phyloP scores from a whole-genome alignment of 805 yeast genomes.

The Metschnikowia hibisci region DNA sequence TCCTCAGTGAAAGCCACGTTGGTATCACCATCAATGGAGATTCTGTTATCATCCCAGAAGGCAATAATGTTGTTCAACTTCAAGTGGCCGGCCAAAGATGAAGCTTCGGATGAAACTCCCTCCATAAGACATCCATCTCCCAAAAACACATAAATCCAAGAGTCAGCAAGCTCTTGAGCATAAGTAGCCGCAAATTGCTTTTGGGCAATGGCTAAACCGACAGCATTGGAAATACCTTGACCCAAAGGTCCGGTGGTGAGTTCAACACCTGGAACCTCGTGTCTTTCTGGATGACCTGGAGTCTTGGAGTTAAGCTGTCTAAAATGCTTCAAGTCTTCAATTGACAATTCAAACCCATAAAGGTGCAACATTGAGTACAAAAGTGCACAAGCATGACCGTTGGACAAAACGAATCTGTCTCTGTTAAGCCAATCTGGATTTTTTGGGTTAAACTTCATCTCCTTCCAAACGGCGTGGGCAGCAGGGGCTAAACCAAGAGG shows the following conservation, averaged over 20 bases:
- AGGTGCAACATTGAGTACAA: conserved; percentile 82
- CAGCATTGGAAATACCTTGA: conserved; percentile 95
- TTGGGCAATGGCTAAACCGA: conserved; percentile 95
- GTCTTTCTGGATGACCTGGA: conserved; percentile 95
- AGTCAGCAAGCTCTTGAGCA: conserved; percentile 86
- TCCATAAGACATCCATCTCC: conserved; percentile 99
- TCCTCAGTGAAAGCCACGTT: conserved; percentile 90
- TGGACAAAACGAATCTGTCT: conserved; percentile 91
- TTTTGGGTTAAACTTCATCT: conserved; percentile 83
- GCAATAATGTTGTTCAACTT: conserved; percentile 90
- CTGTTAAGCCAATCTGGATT: conserved; percentile 92
- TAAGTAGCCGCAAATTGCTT: conserved; percentile 86
- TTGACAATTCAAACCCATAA: conserved; percentile 72
- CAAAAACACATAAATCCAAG: conserved; percentile 71
- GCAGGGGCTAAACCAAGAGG: conserved; percentile 97
- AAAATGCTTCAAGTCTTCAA: conserved; percentile 86
- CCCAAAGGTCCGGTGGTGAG: conserved; percentile 99
- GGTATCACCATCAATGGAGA: conserved; percentile 94
- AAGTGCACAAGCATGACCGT: conserved; percentile 95
- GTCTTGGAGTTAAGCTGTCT: conserved; percentile 88
- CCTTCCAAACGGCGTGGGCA: conserved; percentile 81
- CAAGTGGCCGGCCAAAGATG: conserved; percentile 94
- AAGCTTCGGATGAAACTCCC: conserved; percentile 94
- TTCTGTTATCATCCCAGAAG: conserved; percentile 94
- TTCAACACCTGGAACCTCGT: conserved; percentile 85